Evolutionary conservation across 805 yeast species (phyloP), one percentile per base, ranked within the genome.

Genomic region (Cyberlindnera sargentensis): DNA sequence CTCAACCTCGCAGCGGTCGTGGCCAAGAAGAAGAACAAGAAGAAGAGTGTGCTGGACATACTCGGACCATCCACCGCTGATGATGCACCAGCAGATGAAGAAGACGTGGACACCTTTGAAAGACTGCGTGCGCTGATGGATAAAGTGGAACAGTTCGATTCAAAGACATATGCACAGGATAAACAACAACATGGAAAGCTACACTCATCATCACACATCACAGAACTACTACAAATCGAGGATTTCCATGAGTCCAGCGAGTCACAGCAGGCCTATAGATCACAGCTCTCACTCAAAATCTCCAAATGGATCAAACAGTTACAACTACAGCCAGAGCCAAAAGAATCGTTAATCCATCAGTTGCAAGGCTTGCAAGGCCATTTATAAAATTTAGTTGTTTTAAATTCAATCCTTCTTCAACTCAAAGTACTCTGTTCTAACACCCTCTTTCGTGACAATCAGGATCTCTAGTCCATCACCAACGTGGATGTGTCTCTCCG

Each of bases 401-500:
- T 36, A 36, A 10, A 31, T 30, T 40, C 68, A 91, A 71, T 91
- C 98, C 63, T 84, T 81, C 76, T 93, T 88, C 63, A 93, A 73
- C 46, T 95, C 95, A 62, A 68, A 84, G 65, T 78, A 83, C 63
- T 87, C 95, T 36, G 76, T 80, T 67, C 82, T 76, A 39, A 88
- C 86, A 41, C 99, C 99, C 25, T 89, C 96, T 62, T 89, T 90
- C 10, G 97, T 88, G 46, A 91, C 90, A 55, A 93, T 85, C 51
- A 84, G 70, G 39, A 93, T 82, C 65, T 93, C 96, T 50, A 93
- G 74, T 5, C 93, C 95, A 70, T 93, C 99, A 71, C 99, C 99
- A 42, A 93, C 98, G 55, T 90, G 95, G 55, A 93, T 93, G 66
- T 93, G 98, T 75, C 99, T 84, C 69, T 93, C 99, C 20, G 98